These are phyloP conservation scores for Crucihimalaya himalaica DNA, from an alignment of 345 rosid species.

Conservation along the genomic window DNA sequence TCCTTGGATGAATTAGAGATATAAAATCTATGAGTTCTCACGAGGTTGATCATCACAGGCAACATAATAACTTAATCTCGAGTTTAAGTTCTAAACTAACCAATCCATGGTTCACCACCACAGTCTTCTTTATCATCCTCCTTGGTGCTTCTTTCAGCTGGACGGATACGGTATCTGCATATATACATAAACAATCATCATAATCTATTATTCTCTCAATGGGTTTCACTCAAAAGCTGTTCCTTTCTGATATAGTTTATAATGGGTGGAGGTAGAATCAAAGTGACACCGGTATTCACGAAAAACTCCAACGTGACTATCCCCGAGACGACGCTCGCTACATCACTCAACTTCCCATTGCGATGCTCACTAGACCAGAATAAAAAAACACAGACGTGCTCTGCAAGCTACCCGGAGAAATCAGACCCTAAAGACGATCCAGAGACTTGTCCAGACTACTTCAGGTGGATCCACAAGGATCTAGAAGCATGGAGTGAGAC, in stretches of 20 bases:
- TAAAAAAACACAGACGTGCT: conserved; percentile 36
- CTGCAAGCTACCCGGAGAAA: conserved; percentile 19
- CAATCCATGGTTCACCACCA: conserved; percentile 38
- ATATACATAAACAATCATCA: too few relatives aligned
- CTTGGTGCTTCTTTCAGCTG: conserved; percentile 36
- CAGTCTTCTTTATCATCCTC: conserved; percentile 36
- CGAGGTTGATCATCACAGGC: neutral
- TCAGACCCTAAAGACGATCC: conserved; percentile 16
- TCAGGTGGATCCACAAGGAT: conserved; percentile 67
- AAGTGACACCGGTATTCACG: conserved; percentile 1
- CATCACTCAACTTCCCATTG: conserved; percentile 27
- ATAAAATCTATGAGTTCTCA: conserved; percentile 16
- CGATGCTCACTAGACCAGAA: conserved; percentile 37
- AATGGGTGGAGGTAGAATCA: conserved; percentile 18
- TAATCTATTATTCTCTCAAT: too few relatives aligned
- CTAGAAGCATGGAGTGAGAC: conserved; percentile 49
- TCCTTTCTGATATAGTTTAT: conserved; percentile 2
- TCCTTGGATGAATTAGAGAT: neutral
- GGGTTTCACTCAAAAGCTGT: too few relatives aligned
- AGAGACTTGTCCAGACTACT: conserved; percentile 58
- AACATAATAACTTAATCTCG: neutral
- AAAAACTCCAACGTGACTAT: neutral
- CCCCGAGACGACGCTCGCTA: neutral
- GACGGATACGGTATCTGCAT: conserved; percentile 25
- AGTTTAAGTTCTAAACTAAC: conserved; percentile 12